Evolutionary conservation across 2,329 filamentous ascomycete genomes (phyloP).

Genomic region (Scleromitrula shiraiana): DNA sequence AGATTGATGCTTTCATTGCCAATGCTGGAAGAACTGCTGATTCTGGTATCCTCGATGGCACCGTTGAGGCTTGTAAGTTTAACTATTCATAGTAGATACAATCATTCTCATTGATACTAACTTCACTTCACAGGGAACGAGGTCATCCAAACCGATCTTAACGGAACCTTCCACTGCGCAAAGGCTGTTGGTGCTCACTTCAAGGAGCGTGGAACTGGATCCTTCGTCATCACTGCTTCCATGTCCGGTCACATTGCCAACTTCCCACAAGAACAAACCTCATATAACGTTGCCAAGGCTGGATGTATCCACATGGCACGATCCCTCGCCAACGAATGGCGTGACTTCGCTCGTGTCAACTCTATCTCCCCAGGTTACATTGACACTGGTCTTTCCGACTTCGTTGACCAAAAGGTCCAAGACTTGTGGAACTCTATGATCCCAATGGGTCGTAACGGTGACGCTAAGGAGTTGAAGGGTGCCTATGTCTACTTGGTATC

Average conservation of each 20-base stretch:
- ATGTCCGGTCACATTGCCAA: conserved; percentile 50
- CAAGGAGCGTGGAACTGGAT: conserved; percentile 56
- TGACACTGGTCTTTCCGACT: conserved; percentile 55
- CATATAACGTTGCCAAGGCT: conserved; percentile 59
- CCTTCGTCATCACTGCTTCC: conserved; percentile 58
- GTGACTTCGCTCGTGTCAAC: conserved; percentile 61
- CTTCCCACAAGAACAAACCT: conserved; percentile 55
- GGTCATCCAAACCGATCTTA: conserved; percentile 60
- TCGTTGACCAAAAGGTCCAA: conserved; percentile 50
- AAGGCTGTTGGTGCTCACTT: conserved; percentile 61
- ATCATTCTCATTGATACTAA: not conserved
- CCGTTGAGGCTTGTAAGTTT: conserved; percentile 49
- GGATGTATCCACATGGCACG: conserved; percentile 56
- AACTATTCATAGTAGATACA: not conserved
- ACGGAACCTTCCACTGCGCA: conserved; percentile 58
- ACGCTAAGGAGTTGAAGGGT: conserved; percentile 56
- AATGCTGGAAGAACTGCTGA: conserved; percentile 66
- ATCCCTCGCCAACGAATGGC: conserved; percentile 62
- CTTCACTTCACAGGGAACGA: conserved; percentile 33
- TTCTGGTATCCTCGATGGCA: conserved; percentile 58
- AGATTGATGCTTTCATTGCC: conserved; percentile 60
- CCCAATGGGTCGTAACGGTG: conserved; percentile 48
- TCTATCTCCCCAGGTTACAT: conserved; percentile 62
- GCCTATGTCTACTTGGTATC: conserved; percentile 42
- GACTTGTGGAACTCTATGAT: conserved; percentile 53